phyloP scores from a whole-genome alignment of 768 basidiomycete genomes.

The Kondoa subrosea region DNA sequence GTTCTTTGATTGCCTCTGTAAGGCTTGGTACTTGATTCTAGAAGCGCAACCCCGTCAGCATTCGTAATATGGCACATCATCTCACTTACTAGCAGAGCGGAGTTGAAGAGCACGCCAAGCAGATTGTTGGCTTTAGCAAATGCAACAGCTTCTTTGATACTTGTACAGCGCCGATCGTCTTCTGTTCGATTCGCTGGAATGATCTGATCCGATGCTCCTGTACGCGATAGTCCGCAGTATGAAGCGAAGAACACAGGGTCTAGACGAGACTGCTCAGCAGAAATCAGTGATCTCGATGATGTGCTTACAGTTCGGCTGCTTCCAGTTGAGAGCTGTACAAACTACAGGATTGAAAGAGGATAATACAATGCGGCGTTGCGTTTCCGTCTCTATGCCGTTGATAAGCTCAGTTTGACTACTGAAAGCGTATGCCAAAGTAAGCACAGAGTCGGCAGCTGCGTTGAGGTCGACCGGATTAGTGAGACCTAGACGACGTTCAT shows the following conservation, averaged over 20 bases:
- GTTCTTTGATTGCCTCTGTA: constrained; percentile 1
- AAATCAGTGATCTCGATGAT: neutral
- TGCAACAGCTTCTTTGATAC: constrained; percentile 77
- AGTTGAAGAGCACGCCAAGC: constrained; percentile 76
- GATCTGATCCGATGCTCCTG: constrained; percentile 23
- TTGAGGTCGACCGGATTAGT: constrained; percentile 55
- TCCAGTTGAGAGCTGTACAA: constrained; percentile 89
- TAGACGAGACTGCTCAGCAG: constrained; percentile 29
- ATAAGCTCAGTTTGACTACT: constrained; percentile 40
- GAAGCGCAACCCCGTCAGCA: too few species aligned
- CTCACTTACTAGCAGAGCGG: constrained; percentile 57
- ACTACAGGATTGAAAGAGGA: constrained; percentile 79
- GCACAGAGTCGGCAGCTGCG: constrained; percentile 61
- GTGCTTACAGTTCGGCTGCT: constrained; percentile 81
- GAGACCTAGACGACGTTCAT: constrained; percentile 36
- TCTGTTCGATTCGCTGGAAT: constrained; percentile 32
- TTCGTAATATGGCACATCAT: constrained; percentile 9
- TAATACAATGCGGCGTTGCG: constrained; percentile 47
- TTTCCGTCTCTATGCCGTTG: constrained; percentile 17
- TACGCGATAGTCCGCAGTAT: constrained; percentile 52
- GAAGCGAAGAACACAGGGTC: constrained; percentile 93
- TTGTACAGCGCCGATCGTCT: constrained; percentile 39
- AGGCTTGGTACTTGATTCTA: constrained; percentile 6
- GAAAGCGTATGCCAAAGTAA: constrained; percentile 62
- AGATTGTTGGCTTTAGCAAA: constrained; percentile 86